A percentile compares a stretch with the other conserved stretches of the same genome.
These are phyloP conservation scores for Tympanopsis confertula DNA, from an alignment of 2,329 filamentous ascomycete genomes.

Conservation along the genomic window DNA sequence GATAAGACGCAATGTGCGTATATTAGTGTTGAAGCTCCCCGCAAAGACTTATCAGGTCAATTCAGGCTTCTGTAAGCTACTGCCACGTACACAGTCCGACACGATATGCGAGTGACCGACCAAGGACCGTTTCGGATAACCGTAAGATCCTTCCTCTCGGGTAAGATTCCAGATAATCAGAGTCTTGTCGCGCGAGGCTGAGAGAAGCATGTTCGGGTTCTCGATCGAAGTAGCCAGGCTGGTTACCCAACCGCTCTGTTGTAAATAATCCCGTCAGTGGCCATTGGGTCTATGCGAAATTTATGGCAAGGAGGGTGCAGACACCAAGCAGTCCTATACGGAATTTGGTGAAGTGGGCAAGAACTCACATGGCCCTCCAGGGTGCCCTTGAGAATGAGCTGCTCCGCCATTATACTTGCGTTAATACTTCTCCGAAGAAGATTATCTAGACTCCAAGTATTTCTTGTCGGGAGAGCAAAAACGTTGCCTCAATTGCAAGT, in stretches of 20 bases:
- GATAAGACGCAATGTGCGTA: conserved; percentile 22
- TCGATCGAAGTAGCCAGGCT: conserved; percentile 96
- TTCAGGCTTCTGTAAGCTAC: no score
- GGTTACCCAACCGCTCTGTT: conserved; percentile 93
- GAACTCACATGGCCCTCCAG: conserved; percentile 76
- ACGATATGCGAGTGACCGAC: conserved; percentile 99
- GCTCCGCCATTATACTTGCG: conserved; percentile 83
- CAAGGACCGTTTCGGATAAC: conserved; percentile 97
- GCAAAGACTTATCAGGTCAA: no score
- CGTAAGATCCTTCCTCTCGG: conserved; percentile 95
- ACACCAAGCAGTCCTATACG: no score
- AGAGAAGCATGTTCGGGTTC: conserved; percentile 99
- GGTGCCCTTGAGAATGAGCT: conserved; percentile 91
- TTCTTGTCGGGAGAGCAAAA: no score
- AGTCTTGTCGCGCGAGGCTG: conserved; percentile 92
- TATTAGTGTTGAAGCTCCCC: no score
- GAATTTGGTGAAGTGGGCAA: background rate
- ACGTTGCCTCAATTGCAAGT: no score
- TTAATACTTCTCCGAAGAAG: no score
- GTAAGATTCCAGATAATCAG: conserved; percentile 99
- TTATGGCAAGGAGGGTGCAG: no score
- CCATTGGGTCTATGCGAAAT: background rate
- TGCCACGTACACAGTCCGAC: conserved; percentile 96
- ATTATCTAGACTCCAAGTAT: no score
- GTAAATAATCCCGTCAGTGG: background rate